Evolutionary conservation across 495 filamentous ascomycete species (phyloP), one percentile per base, ranked within the genome.

Genomic region (Elasticomyces elasticus): DNA sequence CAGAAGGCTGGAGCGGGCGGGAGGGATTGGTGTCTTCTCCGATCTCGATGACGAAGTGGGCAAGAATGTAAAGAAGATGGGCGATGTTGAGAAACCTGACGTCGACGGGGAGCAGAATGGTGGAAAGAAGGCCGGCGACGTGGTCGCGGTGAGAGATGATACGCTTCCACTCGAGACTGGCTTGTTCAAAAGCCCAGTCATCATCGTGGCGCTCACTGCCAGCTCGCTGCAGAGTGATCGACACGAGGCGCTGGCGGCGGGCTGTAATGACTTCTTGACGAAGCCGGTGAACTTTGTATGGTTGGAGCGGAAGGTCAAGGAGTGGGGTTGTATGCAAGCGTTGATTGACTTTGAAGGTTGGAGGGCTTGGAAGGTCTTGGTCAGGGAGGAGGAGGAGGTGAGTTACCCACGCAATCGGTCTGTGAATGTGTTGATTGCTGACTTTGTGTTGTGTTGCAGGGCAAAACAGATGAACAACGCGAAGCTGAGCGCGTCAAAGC

Each of bases 241-340:
- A 50, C 91, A 95, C 62, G 92, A 95, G 61, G 92, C 92, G 9
- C 70, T 97, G 62, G 92, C 91, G 19, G 94, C 94, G 9, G 92
- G 92, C 9, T 97, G 92, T 64, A 98, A 98, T 64, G 92, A 98
- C 69, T 98, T 98, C 69, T 72, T 98, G 52, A 98, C 92, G 58
- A 98, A 98, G 88, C 92, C 92, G 22, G 89, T 98, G 49, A 94
- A 91, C 60, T 97, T 96, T 64, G 89, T 94, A 54, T 98, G 92
- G 92, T 77, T 98, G 13, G 86, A 94, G 63, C 81, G 91, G 37
- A 98, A 98, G 66, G 89, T 97, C 37, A 95, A 91, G 66, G 92
- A 98, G 79, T 98, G 92, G 92, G 92, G 92, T 58, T 98, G 92
- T 72, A 96, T 98, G 85, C 92, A 97, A 74, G 94, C 94, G 19